Evolutionary conservation across 2,329 filamentous ascomycete genomes (phyloP).

Genomic region (Neonectria magnoliae): DNA sequence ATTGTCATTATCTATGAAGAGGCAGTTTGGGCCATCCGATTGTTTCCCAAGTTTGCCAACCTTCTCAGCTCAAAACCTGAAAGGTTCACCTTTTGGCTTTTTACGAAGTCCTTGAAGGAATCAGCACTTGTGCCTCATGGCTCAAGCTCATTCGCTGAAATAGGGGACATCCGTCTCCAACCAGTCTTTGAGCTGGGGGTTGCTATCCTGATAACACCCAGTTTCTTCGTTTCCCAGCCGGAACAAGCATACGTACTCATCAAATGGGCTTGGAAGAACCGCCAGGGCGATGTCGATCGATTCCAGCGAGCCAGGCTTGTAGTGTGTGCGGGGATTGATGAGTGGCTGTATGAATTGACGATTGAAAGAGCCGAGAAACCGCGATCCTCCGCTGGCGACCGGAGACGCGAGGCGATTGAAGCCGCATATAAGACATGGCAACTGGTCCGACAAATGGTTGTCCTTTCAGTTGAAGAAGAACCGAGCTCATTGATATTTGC

Average conservation of each 20-base stretch:
- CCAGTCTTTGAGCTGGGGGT: conserved; percentile 46
- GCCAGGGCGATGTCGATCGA: conserved; percentile 16
- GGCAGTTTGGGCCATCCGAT: conserved; percentile 49
- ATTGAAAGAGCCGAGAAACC: conserved; percentile 29
- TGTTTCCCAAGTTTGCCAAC: conserved; percentile 50
- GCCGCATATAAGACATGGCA: conserved; percentile 37
- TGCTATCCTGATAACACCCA: conserved; percentile 54
- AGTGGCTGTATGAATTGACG: conserved; percentile 45
- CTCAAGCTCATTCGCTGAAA: conserved; percentile 2
- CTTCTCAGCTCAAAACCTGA: conserved; percentile 45
- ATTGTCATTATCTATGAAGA: conserved; percentile 59
- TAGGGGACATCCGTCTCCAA: conserved; percentile 41
- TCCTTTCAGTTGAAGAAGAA: conserved; percentile 22
- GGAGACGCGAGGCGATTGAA: conserved; percentile 25
- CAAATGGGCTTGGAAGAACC: conserved; percentile 48
- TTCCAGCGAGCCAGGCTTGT: conserved; percentile 41
- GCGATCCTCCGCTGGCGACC: not conserved
- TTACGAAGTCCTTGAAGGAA: conserved; percentile 46
- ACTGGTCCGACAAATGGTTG: conserved; percentile 33
- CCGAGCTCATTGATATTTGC: conserved; percentile 56
- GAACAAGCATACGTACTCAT: conserved; percentile 47
- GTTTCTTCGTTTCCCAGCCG: conserved; percentile 53
- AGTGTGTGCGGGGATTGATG: conserved; percentile 42
- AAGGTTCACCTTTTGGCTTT: conserved; percentile 52
- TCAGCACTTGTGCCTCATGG: conserved; percentile 28